Conservation (phyloP, 2,329 filamentous ascomycete species). For the Pseudogymnoascus sp. region DNA sequence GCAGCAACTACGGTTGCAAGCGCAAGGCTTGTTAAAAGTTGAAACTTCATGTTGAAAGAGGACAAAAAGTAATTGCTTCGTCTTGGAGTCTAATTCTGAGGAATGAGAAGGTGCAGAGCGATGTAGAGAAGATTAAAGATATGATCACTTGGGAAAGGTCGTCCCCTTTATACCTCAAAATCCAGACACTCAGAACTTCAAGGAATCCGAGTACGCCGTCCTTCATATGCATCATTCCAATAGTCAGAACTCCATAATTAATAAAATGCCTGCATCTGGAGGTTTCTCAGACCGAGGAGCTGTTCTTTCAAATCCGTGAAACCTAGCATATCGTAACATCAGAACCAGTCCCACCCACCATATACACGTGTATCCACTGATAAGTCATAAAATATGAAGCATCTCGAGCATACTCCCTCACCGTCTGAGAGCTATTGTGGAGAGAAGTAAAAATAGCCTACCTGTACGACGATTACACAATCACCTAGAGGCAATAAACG, state of each 20-base stretch:
- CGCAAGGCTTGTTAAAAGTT: not conserved
- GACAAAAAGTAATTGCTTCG: not conserved
- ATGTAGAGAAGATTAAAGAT: not conserved
- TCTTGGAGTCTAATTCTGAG: not conserved
- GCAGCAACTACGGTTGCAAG: not conserved
- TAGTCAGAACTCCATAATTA: not conserved
- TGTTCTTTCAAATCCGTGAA: not conserved
- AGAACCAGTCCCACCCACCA: not conserved
- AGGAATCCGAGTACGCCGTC: not conserved
- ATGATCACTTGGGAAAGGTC: not conserved
- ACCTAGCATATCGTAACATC: not conserved
- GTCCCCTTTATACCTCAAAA: not conserved
- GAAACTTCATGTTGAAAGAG: slow-evolving; percentile 9
- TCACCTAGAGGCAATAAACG: not conserved
- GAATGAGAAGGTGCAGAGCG: not conserved
- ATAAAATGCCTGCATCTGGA: not conserved
- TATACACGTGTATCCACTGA: not conserved
- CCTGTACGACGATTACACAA: not conserved
- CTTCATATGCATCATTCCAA: not conserved
- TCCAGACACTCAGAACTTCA: not conserved
- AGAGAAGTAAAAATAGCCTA: not conserved
- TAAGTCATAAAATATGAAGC: slow-evolving; percentile 2
- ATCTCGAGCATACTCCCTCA: not conserved
- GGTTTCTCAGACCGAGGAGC: not conserved
- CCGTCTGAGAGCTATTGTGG: not conserved